Evolutionary conservation across 495 filamentous ascomycete species (phyloP).

Genomic region (Hypoxylon subgilvum): DNA sequence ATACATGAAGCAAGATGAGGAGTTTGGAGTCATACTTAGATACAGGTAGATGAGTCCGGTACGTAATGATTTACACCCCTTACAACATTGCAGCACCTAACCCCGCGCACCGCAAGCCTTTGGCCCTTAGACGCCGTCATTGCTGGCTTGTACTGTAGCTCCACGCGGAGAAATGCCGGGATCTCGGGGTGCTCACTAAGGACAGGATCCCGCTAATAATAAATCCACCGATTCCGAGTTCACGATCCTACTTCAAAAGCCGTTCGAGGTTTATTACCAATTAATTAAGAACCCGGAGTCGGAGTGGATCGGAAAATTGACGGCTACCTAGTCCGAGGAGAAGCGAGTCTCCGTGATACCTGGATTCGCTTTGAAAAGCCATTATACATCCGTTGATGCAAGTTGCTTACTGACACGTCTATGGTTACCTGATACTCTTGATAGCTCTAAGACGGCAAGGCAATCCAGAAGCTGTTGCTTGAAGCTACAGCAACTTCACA

Average conservation of each 20-base stretch:
- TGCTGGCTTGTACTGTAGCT: slow-evolving; percentile 6
- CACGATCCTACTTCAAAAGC: slow-evolving; percentile 23
- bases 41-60: slow-evolving; percentile 1
- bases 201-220: slow-evolving; percentile 24
- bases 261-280: slow-evolving; percentile 12
- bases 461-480: too few relatives aligned
- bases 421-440: too few relatives aligned
- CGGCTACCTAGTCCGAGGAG: slow-evolving; percentile 16
- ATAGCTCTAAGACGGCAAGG: too few relatives aligned
- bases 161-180: slow-evolving; percentile 42
- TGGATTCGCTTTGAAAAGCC: too few relatives aligned
- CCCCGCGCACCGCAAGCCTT: slow-evolving; percentile 39
- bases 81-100: too few relatives aligned
- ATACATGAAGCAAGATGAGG: slow-evolving; percentile 12
- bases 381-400: not conserved
- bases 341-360: not conserved
- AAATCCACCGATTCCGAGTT: slow-evolving; percentile 28
- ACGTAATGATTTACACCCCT: slow-evolving; percentile 25
- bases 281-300: slow-evolving; percentile 10
- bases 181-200: slow-evolving; percentile 33
- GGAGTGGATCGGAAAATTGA: not conserved
- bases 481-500: too few relatives aligned
- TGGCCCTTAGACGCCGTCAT: slow-evolving; percentile 27
- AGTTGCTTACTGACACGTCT: too few relatives aligned
- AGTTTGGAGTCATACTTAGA: not conserved